Conservation (phyloP, 768 basidiomycete genomes). For the Pisolithus marmoratus region DNA sequence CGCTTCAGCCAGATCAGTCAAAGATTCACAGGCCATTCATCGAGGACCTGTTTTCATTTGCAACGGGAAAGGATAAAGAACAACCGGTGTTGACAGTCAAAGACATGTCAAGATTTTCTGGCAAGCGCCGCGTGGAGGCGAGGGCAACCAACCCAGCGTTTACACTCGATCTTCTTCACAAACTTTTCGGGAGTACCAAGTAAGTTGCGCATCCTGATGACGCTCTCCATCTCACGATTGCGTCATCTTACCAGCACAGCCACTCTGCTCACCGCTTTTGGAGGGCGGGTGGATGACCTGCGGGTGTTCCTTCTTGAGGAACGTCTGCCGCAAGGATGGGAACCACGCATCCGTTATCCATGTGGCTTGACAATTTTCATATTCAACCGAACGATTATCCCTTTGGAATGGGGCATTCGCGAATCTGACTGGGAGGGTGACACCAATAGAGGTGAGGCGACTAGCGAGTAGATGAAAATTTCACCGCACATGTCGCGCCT, state of each 20-base stretch:
- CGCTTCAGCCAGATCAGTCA: conserved; percentile 46
- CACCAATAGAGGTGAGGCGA: neutral
- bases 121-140: conserved; percentile 58
- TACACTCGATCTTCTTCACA: conserved; percentile 44
- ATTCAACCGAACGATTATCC: conserved; percentile 42
- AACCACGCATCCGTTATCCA: conserved; percentile 47
- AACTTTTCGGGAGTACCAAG: conserved; percentile 64
- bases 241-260: conserved; percentile 42
- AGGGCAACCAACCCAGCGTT: conserved; percentile 51
- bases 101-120: conserved; percentile 52
- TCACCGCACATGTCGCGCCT: no score
- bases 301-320: conserved; percentile 56
- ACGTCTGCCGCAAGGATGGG: conserved; percentile 68
- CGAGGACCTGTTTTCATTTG: conserved; percentile 50
- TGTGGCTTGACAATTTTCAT: conserved; percentile 54
- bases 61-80: conserved; percentile 54
- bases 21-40: conserved; percentile 45
- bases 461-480: neutral
- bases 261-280: conserved; percentile 64
- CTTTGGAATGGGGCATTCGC: conserved; percentile 18
- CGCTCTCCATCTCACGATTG: neutral
- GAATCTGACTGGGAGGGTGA: conserved; percentile 17
- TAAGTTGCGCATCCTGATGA: conserved; percentile 26
- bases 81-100: conserved; percentile 44
- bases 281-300: conserved; percentile 55